A percentile compares a stretch with the other conserved stretches of the same genome.
phyloP scores from a whole-genome alignment of 305 asterid genomes.

The Coffea humblotiana region DNA sequence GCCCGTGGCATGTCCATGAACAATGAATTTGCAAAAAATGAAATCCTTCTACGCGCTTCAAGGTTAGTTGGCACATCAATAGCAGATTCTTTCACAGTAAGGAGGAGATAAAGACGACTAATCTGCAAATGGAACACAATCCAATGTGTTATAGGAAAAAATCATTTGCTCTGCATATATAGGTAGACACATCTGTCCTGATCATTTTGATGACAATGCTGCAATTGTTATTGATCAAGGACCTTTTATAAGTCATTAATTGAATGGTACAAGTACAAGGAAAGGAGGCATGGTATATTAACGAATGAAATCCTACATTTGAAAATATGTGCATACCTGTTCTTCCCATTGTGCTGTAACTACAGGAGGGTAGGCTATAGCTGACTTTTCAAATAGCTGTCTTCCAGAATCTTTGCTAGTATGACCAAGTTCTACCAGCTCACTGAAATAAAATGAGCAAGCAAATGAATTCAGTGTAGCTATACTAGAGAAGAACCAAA shows the following conservation, averaged over 20 bases:
- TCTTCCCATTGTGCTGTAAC: conserved; percentile 96
- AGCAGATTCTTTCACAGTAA: conserved; percentile 98
- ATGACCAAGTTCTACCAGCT: conserved; percentile 79
- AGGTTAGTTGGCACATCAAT: conserved; percentile 91
- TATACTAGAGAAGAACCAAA: background rate
- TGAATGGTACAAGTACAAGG: background rate
- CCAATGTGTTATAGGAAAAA: background rate
- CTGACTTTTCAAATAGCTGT: conserved; percentile 75
- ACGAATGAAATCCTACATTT: no score
- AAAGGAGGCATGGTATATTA: background rate
- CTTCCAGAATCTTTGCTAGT: conserved; percentile 84
- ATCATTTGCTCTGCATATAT: background rate
- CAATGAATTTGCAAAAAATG: conserved; percentile 92
- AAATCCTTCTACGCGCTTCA: conserved; percentile 94
- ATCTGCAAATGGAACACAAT: conserved; percentile 49
- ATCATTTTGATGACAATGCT: background rate
- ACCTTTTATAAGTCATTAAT: background rate
- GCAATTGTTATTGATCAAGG: background rate
- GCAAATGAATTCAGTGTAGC: background rate
- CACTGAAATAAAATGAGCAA: conserved; percentile 44
- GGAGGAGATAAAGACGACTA: conserved; percentile 91
- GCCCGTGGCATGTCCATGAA: conserved; percentile 99
- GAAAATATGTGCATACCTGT: conserved; percentile 49
- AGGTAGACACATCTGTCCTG: background rate
- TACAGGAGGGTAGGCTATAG: conserved; percentile 79